These are phyloP conservation scores for Yamadazyma buinensis DNA, from an alignment of 1,139 yeast species.

Conservation along the genomic window DNA sequence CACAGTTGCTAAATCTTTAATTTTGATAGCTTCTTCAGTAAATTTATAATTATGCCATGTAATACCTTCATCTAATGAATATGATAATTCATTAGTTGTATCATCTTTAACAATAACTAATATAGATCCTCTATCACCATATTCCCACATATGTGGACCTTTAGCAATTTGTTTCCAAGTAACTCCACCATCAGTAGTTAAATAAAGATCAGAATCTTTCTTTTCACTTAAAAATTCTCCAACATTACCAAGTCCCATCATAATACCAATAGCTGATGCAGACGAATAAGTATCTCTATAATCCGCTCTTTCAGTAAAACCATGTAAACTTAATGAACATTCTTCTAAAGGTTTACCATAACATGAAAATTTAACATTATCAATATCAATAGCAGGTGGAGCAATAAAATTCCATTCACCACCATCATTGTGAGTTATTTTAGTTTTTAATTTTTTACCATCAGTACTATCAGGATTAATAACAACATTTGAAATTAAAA, in stretches of 20 bases:
- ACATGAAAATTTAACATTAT: constrained; percentile 58
- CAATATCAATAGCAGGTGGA: constrained; percentile 66
- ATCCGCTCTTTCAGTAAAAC: constrained; percentile 85
- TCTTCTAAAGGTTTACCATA: constrained; percentile 44
- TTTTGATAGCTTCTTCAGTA: constrained; percentile 49
- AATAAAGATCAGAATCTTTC: constrained; percentile 61
- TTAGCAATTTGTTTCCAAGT: constrained; percentile 78
- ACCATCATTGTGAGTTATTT: constrained; percentile 88
- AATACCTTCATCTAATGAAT: constrained; percentile 76
- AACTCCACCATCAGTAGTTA: constrained; percentile 85
- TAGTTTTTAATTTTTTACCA: constrained; percentile 49
- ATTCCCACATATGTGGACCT: constrained; percentile 89
- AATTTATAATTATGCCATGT: constrained; percentile 72
- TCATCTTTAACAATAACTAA: constrained; percentile 64
- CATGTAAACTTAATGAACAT: constrained; percentile 85
- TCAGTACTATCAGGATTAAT: constrained; percentile 26
- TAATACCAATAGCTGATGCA: constrained; percentile 80
- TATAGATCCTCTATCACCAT: constrained; percentile 90
- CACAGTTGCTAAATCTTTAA: constrained; percentile 80
- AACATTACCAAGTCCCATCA: constrained; percentile 88
- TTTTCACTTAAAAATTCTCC: constrained; percentile 55
- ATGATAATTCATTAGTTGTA: constrained; percentile 55
- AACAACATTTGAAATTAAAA: constrained; percentile 70
- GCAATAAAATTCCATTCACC: constrained; percentile 72
- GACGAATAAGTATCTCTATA: constrained; percentile 84